Evolutionary conservation across 2,329 filamentous ascomycete genomes (phyloP).

Genomic region (Monilinia laxa): DNA sequence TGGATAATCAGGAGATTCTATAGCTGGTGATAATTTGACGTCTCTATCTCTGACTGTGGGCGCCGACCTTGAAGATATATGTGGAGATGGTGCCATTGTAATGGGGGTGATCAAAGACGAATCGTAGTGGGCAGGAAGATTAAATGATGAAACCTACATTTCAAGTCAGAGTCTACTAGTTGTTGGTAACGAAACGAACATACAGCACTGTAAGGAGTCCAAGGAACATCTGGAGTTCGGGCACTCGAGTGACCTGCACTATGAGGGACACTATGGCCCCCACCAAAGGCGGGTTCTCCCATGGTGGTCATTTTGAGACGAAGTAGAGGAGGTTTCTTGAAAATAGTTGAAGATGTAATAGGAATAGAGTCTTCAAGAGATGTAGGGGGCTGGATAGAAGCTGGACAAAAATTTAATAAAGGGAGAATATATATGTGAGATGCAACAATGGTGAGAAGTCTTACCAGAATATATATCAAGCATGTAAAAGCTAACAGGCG

Average conservation of each 20-base stretch:
- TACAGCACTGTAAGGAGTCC: conserved; percentile 36
- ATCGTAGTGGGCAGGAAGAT: conserved; percentile 35
- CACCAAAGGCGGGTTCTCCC: conserved; percentile 20
- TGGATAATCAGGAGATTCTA: conserved; percentile 28
- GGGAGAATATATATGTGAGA: neutral
- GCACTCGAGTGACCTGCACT: conserved; percentile 13
- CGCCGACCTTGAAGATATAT: conserved; percentile 26
- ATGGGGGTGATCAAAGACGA: conserved; percentile 36
- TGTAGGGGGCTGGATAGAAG: conserved; percentile 10
- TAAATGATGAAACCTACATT: conserved; percentile 38
- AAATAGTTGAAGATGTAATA: conserved; percentile 18
- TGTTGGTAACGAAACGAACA: conserved; percentile 21
- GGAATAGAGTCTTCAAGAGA: conserved; percentile 5
- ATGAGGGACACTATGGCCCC: conserved; percentile 13
- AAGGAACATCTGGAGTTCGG: conserved; percentile 24
- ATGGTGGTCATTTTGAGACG: conserved; percentile 18
- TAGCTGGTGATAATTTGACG: conserved; percentile 30
- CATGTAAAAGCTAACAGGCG: conserved; percentile 23
- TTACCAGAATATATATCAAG: conserved; percentile 15
- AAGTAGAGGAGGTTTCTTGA: conserved; percentile 19
- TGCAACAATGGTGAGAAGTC: neutral
- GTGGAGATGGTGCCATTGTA: conserved; percentile 32
- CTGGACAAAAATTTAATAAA: conserved; percentile 6
- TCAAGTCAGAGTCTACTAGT: conserved; percentile 23
- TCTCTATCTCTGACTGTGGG: conserved; percentile 25